Base-by-base conservation (phyloP, 2,329 filamentous ascomycete genomes). In the Xylaria arbuscula region DNA sequence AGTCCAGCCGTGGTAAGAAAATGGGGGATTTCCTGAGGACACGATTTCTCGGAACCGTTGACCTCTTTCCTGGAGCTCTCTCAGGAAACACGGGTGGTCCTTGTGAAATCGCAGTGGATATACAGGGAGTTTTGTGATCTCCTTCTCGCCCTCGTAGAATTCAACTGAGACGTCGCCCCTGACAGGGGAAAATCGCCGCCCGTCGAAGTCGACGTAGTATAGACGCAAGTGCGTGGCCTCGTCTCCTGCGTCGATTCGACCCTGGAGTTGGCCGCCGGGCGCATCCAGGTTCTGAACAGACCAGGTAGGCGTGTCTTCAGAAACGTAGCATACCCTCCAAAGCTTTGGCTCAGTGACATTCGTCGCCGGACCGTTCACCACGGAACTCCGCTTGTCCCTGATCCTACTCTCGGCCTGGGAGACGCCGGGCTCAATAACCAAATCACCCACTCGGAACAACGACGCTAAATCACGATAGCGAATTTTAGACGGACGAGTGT, bases 181-280 rank as follows among this genome's bases (percentile, higher is more conserved):
- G n/a, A 71, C 69, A 1, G 69, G 60, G 42, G 69, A 62, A 42
- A 70, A 71, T 15, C 61, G 60, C 11, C 62, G 61, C n/a, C 69
- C 69, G 32, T 71, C 67, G 47, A 71, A 71, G 59, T 71, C 69
- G 22, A 71, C 53, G 15, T 71, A 71, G 36, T 71, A 71, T 11
- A 71, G 62, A 10, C 69, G 69, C 13, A 71, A 34, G 55, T 71
- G 67, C 10, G 69, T 71, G 42, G 69, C 67, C 5, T 70, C 69
- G 32, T 66, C 64, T 8, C 61, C 58, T 9, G 15, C 34, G 4
- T 50, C 48, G 2, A 70, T 53, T 45, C 38, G 64, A 19, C 69
- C 60, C n/a, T 63, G 64, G 3, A 71, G 69, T 42, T 69, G 64
- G 9, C 61, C 55, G 32, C 62, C 64, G 10, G 67, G 67, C 2